Evolutionary conservation across 2,329 filamentous ascomycete genomes (phyloP).

Genomic region (Sclerotinia spermophila): DNA sequence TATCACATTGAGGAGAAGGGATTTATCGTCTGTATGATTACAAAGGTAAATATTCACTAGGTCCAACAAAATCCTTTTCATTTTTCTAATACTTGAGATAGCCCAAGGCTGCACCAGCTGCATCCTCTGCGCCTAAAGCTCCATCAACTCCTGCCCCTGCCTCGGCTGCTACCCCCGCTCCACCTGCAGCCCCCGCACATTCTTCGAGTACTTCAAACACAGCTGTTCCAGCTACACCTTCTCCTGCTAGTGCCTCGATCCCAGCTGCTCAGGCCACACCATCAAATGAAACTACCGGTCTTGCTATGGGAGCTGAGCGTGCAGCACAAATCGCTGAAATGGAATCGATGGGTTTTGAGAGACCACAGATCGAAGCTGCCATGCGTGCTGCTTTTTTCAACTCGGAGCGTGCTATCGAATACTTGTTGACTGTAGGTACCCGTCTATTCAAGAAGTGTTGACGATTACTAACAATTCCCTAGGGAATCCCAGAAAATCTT

Average conservation of each 20-base stretch:
- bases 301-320: conserved; percentile 80
- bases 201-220: conserved; percentile 49
- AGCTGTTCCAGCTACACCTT: conserved; percentile 48
- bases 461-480: conserved; percentile 21
- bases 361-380: conserved; percentile 82
- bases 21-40: conserved; percentile 97
- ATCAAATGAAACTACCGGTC: conserved; percentile 69
- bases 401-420: conserved; percentile 94
- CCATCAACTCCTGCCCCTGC: conserved; percentile 63
- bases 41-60: conserved; percentile 63
- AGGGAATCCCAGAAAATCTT: conserved; percentile 89
- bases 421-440: conserved; percentile 73
- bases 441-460: background rate
- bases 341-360: conserved; percentile 95
- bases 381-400: conserved; percentile 98
- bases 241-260: conserved; percentile 43
- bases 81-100: conserved; percentile 40
- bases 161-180: conserved; percentile 52
- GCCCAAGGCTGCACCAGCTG: conserved; percentile 62
- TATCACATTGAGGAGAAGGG: conserved; percentile 99
- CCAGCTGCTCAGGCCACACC: conserved; percentile 50
- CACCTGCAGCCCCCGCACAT: conserved; percentile 60
- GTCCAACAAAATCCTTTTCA: background rate
- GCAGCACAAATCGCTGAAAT: conserved; percentile 83
- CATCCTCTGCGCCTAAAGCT: conserved; percentile 51